Base-by-base conservation (phyloP, 1,284 basidiomycete genomes). In the Cryptococcus sp. region DNA sequence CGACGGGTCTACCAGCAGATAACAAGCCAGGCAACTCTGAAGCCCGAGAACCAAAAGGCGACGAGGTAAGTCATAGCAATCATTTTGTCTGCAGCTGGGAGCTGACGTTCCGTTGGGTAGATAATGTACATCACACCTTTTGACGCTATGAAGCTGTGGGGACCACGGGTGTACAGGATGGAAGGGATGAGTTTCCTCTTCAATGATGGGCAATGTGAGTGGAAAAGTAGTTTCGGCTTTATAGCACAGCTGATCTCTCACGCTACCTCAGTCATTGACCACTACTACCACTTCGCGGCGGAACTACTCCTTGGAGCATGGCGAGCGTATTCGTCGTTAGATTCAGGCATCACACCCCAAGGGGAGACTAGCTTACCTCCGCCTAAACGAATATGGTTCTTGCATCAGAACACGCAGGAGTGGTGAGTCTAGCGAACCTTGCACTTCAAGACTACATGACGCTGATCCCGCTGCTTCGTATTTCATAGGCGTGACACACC, bases 251-350 rank as follows among this genome's bases (percentile, higher is more conserved):
- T 35, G 31, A 35, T 35, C 31, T 8, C 7, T 8, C 13, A 5
- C 10, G 13, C 31, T 19, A 39, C 38, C 41, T 5, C 51, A 84
- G 82, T 91, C 80, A 82, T 91, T 31, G 81, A 83, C 56, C 89
- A 91, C 73, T 91, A 90, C 74, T 91, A 90, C 76, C 89, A 91
- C 77, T 86, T 90, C 63, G 87, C 87, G 39, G 89, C 87, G 0
- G 89, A 91, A 71, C 83, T 90, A 50, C 77, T 90, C 57, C 80
- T 91, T 48, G 88, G 88, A 44, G 78, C 84, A 1, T 88, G 88
- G 83, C 84, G 87, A 5, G 84, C 88, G 65, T 88, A 88, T 84
- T 80, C 84, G 6, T 67, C 73, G 8, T 64, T 72, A 53, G 77
- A 78, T 60, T 69, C 65, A 38, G 60, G 69, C 49, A 77, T 78